Conservation (phyloP, 2,329 filamentous ascomycete genomes). For the Trichophyton rubrum region DNA sequence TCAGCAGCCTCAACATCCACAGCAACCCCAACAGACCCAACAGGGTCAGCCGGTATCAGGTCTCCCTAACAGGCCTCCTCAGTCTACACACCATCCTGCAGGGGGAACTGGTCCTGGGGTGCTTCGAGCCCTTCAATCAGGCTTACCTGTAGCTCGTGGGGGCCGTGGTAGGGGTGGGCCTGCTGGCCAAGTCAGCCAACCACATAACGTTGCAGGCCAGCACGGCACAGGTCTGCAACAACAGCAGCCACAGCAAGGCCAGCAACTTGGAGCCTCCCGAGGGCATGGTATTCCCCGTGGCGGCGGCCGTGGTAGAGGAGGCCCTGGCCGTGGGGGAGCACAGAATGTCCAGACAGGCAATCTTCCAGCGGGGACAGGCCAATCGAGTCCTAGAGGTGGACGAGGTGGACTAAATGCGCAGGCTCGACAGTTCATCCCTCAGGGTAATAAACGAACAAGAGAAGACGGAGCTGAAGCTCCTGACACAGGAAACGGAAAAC, state of each 20-base stretch:
- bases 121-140: conserved; percentile 33
- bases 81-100: conserved; percentile 13
- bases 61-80: conserved; percentile 16
- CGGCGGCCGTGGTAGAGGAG: conserved; percentile 29
- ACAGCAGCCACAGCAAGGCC: conserved; percentile 20
- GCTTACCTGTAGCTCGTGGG: conserved; percentile 33
- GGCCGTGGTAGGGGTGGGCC: conserved; percentile 23
- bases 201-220: conserved; percentile 22
- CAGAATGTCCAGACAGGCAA: conserved; percentile 33
- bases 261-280: conserved; percentile 19
- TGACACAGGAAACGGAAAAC: conserved; percentile 32
- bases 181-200: conserved; percentile 21
- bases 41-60: conserved; percentile 19
- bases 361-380: conserved; percentile 19
- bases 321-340: conserved; percentile 31
- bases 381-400: conserved; percentile 20
- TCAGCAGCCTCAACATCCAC: conserved; percentile 10
- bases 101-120: conserved; percentile 30
- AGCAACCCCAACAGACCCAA: conserved; percentile 14
- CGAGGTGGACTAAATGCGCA: conserved; percentile 37
- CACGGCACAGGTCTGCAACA: conserved; percentile 17
- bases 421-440: conserved; percentile 44
- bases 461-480: conserved; percentile 37
- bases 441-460: conserved; percentile 44
- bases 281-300: conserved; percentile 34